phyloP scores from a whole-genome alignment of 495 filamentous ascomycete species.

The Penicillium psychrofluorescens region DNA sequence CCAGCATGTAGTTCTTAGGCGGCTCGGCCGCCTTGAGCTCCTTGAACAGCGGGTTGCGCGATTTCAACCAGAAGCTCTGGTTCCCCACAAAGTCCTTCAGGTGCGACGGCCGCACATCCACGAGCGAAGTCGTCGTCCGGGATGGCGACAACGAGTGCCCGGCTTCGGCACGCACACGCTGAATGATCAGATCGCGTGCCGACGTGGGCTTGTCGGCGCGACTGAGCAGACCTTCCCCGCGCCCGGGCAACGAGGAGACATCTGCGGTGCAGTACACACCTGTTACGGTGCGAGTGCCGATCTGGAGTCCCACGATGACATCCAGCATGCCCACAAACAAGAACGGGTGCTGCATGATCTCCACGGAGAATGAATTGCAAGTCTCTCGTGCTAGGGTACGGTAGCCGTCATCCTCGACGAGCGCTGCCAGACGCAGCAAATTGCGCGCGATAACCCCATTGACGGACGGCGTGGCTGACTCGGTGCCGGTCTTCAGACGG shows the following conservation, averaged over 20 bases:
- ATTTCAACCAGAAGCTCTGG: slow-evolving; percentile 45
- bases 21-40: slow-evolving; percentile 32
- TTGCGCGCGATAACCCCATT: slow-evolving; percentile 83
- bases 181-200: slow-evolving; percentile 29
- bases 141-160: slow-evolving; percentile 32
- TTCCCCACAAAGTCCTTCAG: slow-evolving; percentile 45
- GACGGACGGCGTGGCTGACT: slow-evolving; percentile 78
- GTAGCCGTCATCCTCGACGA: slow-evolving; percentile 63
- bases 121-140: slow-evolving; percentile 25
- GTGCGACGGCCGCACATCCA: slow-evolving; percentile 34
- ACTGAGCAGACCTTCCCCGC: slow-evolving; percentile 14
- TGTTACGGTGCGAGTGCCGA: slow-evolving; percentile 40
- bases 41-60: slow-evolving; percentile 40
- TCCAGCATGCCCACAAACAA: slow-evolving; percentile 75
- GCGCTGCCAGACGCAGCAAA: slow-evolving; percentile 64
- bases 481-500: slow-evolving; percentile 88
- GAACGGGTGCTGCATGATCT: slow-evolving; percentile 87
- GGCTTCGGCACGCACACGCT: slow-evolving; percentile 31
- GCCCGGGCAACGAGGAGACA: slow-evolving; percentile 1
- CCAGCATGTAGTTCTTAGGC: slow-evolving; percentile 35
- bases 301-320: slow-evolving; percentile 65
- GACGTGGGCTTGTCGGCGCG: slow-evolving; percentile 23
- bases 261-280: slow-evolving; percentile 30
- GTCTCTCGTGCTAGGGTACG: slow-evolving; percentile 62
- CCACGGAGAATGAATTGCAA: slow-evolving; percentile 75